Conservation (phyloP, 805 yeast genomes). For the Metschnikowia colocasiae region DNA sequence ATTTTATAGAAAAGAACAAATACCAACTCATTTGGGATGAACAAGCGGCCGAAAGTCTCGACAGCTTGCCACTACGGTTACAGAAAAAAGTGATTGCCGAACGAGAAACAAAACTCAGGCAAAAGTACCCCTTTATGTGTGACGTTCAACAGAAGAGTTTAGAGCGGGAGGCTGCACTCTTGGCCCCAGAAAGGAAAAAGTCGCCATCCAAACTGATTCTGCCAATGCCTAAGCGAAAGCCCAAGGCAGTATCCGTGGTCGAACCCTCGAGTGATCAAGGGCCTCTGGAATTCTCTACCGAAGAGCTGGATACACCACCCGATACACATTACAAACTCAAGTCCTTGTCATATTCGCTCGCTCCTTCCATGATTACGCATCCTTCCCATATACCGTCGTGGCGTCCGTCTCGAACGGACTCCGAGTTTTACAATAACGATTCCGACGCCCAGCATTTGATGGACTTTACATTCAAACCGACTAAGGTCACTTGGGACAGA, state of each 20-base stretch:
- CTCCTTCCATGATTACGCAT: slow-evolving; percentile 37
- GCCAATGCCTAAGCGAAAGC: neutral
- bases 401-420: slow-evolving; percentile 28
- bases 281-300: neutral
- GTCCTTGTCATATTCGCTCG: slow-evolving; percentile 29
- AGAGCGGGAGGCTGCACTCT: slow-evolving; percentile 17
- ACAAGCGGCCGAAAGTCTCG: slow-evolving; percentile 19
- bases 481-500: slow-evolving; percentile 12
- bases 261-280: neutral
- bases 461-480: slow-evolving; percentile 16
- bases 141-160: slow-evolving; percentile 25
- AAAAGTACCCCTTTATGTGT: slow-evolving; percentile 36
- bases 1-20: slow-evolving; percentile 26
- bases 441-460: slow-evolving; percentile 20
- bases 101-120: slow-evolving; percentile 27
- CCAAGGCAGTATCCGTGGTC: neutral
- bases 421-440: slow-evolving; percentile 17
- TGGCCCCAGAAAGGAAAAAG: neutral
- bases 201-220: neutral
- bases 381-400: slow-evolving; percentile 44
- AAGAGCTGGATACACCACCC: slow-evolving; percentile 4
- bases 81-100: slow-evolving; percentile 38
- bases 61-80: slow-evolving; percentile 36
- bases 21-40: slow-evolving; percentile 34
- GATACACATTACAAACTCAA: slow-evolving; percentile 27